Base-by-base conservation (phyloP, 306 rosid species). In the Adenanthera pavonina region DNA sequence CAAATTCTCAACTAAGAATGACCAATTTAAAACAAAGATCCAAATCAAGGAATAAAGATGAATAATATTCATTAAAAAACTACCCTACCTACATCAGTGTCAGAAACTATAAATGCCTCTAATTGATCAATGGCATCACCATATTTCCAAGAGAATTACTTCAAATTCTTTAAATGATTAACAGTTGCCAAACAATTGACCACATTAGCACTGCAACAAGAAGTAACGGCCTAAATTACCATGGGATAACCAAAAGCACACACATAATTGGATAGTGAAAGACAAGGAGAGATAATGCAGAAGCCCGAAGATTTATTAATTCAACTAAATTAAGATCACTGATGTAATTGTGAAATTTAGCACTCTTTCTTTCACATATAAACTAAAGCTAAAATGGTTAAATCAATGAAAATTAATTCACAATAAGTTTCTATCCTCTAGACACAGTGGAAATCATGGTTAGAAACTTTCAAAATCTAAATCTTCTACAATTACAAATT, bases 141-240 rank as follows among this genome's bases (percentile, higher is more conserved):
- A 47, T 92, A 77, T 82, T 95, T 93, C 97, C 99, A 93, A 62
- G 89, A 81, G 67, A 93, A 92, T 64, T 91, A 96, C 92, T 91
- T 95, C 93, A 92, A 84, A 86, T 87, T 89, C 88, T 92, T 91
- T 80, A 91, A 66, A 57, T 95, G 99, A 77, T 84, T 86, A 3
- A 36, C 85, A 71, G 90, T 88, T 7, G 98, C 93, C 15, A 95
- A 84, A 85, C 92, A 98, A 77, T 71, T 86, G 78, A 95, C 90
- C 0, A 90, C 98, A 86, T 89, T 90, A 68, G 74, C 85, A 82
- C 99, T 95, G 90, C 38, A 33, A 53, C 71, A 11, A 46, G 71
- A 85, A 66, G 34, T 49, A 72, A 71, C 41, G 57, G 7, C 49
- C 79, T 49, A 0, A 46, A 47, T 76, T 76, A 56, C 69, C 44